Conservation (phyloP, 257 asterid genomes). For the Salvia hispanica region DNA sequence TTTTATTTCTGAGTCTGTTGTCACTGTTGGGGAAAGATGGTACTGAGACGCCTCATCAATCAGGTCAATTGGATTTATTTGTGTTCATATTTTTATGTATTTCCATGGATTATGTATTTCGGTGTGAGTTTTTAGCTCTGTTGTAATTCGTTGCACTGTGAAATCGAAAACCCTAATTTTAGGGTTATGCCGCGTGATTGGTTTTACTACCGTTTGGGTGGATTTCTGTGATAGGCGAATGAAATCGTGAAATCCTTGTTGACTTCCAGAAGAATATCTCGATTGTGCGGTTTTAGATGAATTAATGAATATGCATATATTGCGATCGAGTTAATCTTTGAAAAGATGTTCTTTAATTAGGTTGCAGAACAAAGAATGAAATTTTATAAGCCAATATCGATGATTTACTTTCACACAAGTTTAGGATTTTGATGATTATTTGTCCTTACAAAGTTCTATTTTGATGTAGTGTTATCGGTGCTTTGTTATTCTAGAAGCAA, state of each 20-base stretch:
- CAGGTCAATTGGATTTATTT: slow-evolving; percentile 18
- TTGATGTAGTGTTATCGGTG: slow-evolving; percentile 8
- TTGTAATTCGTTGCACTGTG: neutral
- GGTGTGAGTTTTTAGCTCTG: neutral
- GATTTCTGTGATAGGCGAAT: neutral
- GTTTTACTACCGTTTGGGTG: neutral
- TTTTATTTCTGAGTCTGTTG: neutral
- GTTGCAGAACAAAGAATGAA: neutral
- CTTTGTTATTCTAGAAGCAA: neutral
- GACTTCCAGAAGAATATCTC: neutral
- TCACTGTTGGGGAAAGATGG: slow-evolving; percentile 20
- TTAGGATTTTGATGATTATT: neutral
- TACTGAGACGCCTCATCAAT: slow-evolving; percentile 35
- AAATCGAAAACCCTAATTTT: slow-evolving; percentile 28
- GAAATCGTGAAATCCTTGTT: neutral
- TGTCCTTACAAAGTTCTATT: neutral
- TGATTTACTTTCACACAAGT: neutral
- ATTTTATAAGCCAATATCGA: slow-evolving; percentile 11
- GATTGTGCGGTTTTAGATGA: neutral
- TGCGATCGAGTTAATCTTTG: neutral
- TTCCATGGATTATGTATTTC: neutral
- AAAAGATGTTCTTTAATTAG: neutral
- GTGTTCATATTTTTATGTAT: neutral
- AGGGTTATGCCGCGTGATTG: neutral
- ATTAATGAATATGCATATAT: neutral